Percentiles rank a stretch among this genome's conserved stretches.
phyloP scores from a whole-genome alignment of 306 rosid species.

The Ammopiptanthus mongolicus region DNA sequence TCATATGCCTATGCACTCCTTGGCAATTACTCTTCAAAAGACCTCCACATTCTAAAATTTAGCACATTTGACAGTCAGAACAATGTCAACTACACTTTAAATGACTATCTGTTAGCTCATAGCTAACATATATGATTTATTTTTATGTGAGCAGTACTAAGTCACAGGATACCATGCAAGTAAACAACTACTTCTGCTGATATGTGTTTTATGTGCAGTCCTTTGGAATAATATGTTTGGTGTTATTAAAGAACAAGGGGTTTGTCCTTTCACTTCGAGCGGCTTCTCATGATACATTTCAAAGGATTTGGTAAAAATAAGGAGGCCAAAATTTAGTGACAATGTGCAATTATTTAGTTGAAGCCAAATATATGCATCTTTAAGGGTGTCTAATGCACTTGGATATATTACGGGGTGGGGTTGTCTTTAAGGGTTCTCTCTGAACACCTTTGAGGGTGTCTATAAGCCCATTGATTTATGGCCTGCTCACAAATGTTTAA shows the following conservation, averaged over 20 bases:
- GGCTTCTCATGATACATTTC: background rate
- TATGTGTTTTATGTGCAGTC: background rate
- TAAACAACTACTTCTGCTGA: background rate
- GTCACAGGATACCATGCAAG: background rate
- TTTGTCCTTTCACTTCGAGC: slow-evolving; percentile 3
- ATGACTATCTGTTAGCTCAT: background rate
- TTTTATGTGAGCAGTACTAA: background rate
- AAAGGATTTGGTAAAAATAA: background rate
- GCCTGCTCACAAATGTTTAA: background rate
- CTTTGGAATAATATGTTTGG: background rate
- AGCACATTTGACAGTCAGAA: background rate
- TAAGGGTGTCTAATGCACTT: background rate
- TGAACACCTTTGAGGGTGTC: background rate
- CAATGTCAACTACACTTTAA: slow-evolving; percentile 1
- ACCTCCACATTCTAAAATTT: slow-evolving; percentile 11
- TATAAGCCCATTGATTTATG: background rate
- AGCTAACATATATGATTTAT: background rate
- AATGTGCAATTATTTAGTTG: background rate
- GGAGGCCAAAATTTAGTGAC: slow-evolving; percentile 1
- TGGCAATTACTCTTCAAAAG: background rate
- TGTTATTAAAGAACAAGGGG: background rate
- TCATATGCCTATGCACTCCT: slow-evolving; percentile 10
- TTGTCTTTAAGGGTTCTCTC: background rate
- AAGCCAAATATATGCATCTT: slow-evolving; percentile 6
- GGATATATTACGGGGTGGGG: background rate